Evolutionary conservation across 495 filamentous ascomycete genomes (phyloP).

Genomic region (Haplographium delicatum): DNA sequence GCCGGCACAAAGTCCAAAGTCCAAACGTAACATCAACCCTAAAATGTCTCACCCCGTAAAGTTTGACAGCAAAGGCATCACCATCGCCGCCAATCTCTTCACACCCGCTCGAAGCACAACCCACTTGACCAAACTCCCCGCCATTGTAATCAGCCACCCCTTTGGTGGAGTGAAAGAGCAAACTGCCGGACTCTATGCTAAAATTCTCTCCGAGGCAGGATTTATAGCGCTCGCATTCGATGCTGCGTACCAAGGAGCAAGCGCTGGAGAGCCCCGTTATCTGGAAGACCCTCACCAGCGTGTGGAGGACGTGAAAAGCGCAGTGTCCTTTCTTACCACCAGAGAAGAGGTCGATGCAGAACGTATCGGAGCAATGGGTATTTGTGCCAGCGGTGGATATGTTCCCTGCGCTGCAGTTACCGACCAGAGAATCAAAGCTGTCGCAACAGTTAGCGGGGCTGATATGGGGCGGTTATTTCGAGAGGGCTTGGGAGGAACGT

Average conservation of each 20-base stretch:
- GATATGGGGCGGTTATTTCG: conserved; percentile 31
- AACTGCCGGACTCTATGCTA: conserved; percentile 30
- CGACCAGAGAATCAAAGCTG: conserved; percentile 35
- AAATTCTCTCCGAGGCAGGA: conserved; percentile 26
- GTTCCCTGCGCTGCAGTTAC: conserved; percentile 32
- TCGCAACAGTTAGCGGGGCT: conserved; percentile 30
- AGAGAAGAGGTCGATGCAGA: conserved; percentile 29
- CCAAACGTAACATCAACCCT: no score
- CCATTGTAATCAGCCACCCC: conserved; percentile 34
- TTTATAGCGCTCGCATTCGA: conserved; percentile 35
- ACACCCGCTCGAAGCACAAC: no score
- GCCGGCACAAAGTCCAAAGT: no score
- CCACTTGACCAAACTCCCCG: no score
- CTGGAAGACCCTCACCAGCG: conserved; percentile 37
- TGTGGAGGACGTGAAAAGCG: conserved; percentile 33
- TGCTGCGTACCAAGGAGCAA: conserved; percentile 36
- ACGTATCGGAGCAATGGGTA: conserved; percentile 36
- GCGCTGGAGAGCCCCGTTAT: conserved; percentile 30
- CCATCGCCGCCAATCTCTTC: no score
- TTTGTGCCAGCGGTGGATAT: conserved; percentile 38
- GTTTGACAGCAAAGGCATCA: no score
- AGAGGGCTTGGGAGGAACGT: conserved; percentile 18
- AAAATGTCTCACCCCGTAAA: no score
- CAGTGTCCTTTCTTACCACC: conserved; percentile 33
- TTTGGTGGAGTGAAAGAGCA: conserved; percentile 37